phyloP scores from a whole-genome alignment of 345 rosid species.

The Rhodomyrtus tomentosa region DNA sequence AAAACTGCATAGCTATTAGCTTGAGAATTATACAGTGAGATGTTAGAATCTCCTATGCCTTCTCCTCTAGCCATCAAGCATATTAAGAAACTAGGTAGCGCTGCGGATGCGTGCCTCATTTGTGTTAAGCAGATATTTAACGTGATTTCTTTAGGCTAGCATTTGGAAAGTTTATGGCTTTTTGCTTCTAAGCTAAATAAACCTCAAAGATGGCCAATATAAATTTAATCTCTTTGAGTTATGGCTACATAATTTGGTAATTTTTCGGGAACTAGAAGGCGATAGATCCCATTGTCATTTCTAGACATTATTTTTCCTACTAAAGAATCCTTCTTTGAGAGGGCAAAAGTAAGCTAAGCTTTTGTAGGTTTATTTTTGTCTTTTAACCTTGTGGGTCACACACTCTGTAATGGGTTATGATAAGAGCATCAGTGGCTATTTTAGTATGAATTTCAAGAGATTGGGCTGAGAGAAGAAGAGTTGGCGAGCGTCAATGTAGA shows the following conservation, averaged over 20 bases:
- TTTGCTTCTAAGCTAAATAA: not conserved
- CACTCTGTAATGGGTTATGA: not conserved
- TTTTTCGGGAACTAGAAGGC: not conserved
- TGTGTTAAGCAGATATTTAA: not conserved
- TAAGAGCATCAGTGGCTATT: no score
- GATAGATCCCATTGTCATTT: not conserved
- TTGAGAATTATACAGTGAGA: not conserved
- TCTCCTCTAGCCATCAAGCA: not conserved
- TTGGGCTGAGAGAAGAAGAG: no score
- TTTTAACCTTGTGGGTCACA: not conserved
- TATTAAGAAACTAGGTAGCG: not conserved
- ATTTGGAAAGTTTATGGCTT: not conserved
- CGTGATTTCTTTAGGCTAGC: not conserved
- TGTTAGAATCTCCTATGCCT: not conserved
- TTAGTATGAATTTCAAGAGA: no score
- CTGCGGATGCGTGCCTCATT: not conserved
- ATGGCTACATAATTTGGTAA: not conserved
- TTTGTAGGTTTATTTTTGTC: not conserved
- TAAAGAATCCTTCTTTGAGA: not conserved
- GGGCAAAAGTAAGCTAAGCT: not conserved
- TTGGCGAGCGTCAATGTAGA: no score
- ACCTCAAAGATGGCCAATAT: not conserved
- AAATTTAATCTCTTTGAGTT: not conserved
- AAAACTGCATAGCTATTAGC: not conserved
- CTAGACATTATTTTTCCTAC: not conserved